Evolutionary conservation across 2,329 filamentous ascomycete species (phyloP).

Genomic region (Nothomitra cinnamomea): DNA sequence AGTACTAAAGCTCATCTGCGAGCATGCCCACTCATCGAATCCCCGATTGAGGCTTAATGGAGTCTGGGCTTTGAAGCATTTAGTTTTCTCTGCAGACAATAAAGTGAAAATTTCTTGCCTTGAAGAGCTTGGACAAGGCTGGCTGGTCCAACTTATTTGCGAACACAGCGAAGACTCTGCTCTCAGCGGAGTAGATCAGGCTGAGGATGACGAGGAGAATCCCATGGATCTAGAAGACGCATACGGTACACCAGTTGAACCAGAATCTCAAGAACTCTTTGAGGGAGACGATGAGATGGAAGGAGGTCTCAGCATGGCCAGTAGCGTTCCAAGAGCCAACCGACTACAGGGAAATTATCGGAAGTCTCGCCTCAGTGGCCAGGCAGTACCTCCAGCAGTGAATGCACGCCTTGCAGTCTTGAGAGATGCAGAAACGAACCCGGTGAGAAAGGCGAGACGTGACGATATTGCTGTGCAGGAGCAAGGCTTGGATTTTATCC

Average conservation of each 20-base stretch:
- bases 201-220: slow-evolving; percentile 13
- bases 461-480: slow-evolving; percentile 80
- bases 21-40: slow-evolving; percentile 68
- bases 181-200: slow-evolving; percentile 6
- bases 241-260: neutral
- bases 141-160: slow-evolving; percentile 65
- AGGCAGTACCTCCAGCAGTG: neutral
- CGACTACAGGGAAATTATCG: neutral
- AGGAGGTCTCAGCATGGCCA: neutral
- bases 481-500: slow-evolving; percentile 74
- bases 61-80: slow-evolving; percentile 85
- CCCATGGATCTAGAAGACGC: slow-evolving; percentile 11
- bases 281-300: neutral
- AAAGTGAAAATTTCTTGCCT: slow-evolving; percentile 62
- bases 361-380: neutral
- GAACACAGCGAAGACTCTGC: slow-evolving; percentile 27
- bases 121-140: slow-evolving; percentile 58
- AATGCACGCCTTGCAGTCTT: slow-evolving; percentile 25
- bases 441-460: slow-evolving; percentile 48
- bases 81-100: slow-evolving; percentile 55
- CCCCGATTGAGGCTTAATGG: slow-evolving; percentile 69
- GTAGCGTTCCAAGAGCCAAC: neutral
- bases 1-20: slow-evolving; percentile 60
- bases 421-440: slow-evolving; percentile 50
- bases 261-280: slow-evolving; percentile 1